Base-by-base conservation (phyloP, 2,329 filamentous ascomycete genomes). In the Ascochyta fabae region DNA sequence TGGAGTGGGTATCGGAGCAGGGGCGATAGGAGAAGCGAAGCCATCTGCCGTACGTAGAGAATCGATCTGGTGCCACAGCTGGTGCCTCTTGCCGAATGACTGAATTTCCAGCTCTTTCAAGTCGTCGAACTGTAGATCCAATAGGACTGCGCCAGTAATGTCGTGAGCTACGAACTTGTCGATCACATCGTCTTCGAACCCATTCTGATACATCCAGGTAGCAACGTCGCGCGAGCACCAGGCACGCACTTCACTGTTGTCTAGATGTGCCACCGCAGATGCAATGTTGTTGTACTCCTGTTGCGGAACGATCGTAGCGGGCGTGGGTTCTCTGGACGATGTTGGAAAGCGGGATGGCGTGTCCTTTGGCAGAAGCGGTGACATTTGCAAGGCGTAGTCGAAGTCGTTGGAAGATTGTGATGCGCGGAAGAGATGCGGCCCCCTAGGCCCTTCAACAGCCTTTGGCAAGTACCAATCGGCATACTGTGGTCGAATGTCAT, bases 61-160 rank as follows among this genome's bases (percentile, higher is more conserved):
- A 72, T 90, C 87, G 56, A 95, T 91, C 71, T 92, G 87, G 66
- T 88, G 87, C 91, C 91, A 95, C 13, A 94, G 79, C 68, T 87
- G 87, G 64, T 89, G 91, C 57, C 91, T 83, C 65, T 93, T 89
- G 39, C 91, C 91, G 70, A 95, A 94, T 1, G 91, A 94, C 56
- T 84, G 82, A 52, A 95, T 94, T 62, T 88, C 88, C 16, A 95
- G 83, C 75, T 95, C 91, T 73, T 89, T 89, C 53, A 95, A 79
- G 67, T 95, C 93, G 61, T 96, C 92, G 65, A 94, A 93, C 71
- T 96, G 92, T 39, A 99, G 80, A n/a, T 94, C 92, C 48, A 96
- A 87, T 19, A 98, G 80, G 52, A 98, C 91, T 4, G 87, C 83
- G 13, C 94, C 94, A 24, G 89, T 92, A 74, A 99, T 97, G 71